phyloP scores from a whole-genome alignment of 768 basidiomycete genomes.

The Lactarius indigo region DNA sequence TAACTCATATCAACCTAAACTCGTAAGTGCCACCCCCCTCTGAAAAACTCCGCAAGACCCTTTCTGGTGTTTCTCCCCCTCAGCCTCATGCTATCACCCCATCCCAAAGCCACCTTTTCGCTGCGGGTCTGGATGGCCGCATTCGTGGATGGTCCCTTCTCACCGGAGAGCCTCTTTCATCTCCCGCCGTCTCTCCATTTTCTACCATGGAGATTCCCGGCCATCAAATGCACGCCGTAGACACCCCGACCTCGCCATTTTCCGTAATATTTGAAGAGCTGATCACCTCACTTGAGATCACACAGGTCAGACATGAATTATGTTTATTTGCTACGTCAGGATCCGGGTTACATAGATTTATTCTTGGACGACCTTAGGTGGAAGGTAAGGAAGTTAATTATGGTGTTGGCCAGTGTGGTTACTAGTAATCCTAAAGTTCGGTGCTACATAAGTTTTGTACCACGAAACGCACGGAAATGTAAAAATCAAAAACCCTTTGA shows the following conservation, averaged over 20 bases:
- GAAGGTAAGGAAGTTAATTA: not conserved
- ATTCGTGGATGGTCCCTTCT: slow-evolving; percentile 69
- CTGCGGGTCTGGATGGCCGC: slow-evolving; percentile 61
- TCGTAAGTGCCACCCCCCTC: slow-evolving; percentile 40
- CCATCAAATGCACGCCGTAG: not conserved
- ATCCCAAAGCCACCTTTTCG: slow-evolving; percentile 55
- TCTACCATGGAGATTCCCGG: slow-evolving; percentile 11
- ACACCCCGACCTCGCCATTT: slow-evolving; percentile 8
- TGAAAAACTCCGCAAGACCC: not conserved
- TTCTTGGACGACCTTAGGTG: slow-evolving; percentile 3
- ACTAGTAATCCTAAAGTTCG: not conserved
- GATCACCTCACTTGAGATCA: slow-evolving; percentile 22
- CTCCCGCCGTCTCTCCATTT: slow-evolving; percentile 23
- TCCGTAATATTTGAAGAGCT: slow-evolving; percentile 10
- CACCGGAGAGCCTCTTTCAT: slow-evolving; percentile 43
- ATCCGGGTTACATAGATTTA: slow-evolving; percentile 18
- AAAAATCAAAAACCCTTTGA: not conserved
- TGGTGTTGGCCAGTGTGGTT: not conserved
- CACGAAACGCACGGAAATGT: not conserved
- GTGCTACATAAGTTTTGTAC: not conserved
- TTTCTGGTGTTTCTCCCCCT: not conserved
- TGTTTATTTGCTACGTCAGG: slow-evolving; percentile 25
- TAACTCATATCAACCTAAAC: slow-evolving; percentile 48
- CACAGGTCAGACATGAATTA: slow-evolving; percentile 12
- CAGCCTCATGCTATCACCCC: slow-evolving; percentile 65